phyloP scores from a whole-genome alignment of 495 filamentous ascomycete genomes.

The Penicillium robsamsonii region DNA sequence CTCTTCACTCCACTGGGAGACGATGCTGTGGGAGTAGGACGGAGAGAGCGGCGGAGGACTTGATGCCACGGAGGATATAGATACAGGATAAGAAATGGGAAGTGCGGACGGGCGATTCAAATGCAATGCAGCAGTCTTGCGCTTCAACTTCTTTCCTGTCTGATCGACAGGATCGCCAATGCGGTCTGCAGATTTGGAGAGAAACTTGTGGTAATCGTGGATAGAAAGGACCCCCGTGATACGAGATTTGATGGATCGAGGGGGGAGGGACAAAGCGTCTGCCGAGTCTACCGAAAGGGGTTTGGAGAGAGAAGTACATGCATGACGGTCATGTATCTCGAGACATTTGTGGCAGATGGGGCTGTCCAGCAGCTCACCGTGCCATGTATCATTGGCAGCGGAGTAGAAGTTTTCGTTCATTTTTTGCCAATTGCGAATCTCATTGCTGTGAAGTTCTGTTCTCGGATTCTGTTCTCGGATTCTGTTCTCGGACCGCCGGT shows the following conservation, averaged over 20 bases:
- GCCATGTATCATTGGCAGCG: constrained; percentile 15
- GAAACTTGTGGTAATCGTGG: constrained; percentile 37
- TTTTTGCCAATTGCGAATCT: neutral
- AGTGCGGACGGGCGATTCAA: constrained; percentile 29
- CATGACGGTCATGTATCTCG: constrained; percentile 17
- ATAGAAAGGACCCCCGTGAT: constrained; percentile 31
- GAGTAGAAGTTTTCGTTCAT: constrained; percentile 17
- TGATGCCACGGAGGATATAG: constrained; percentile 36
- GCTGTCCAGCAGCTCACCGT: constrained; percentile 24
- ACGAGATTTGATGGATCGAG: constrained; percentile 24
- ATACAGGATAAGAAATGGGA: constrained; percentile 25
- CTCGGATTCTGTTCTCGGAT: too few relatives aligned
- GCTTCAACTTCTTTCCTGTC: constrained; percentile 32
- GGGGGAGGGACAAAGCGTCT: constrained; percentile 23
- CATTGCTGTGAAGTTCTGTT: constrained; percentile 1
- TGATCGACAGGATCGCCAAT: constrained; percentile 29
- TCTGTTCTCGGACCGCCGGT: neutral
- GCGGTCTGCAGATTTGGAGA: constrained; percentile 30
- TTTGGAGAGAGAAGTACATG: constrained; percentile 18
- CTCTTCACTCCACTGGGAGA: constrained; percentile 36
- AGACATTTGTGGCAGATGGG: constrained; percentile 21
- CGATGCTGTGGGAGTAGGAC: constrained; percentile 41
- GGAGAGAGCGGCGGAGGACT: constrained; percentile 46
- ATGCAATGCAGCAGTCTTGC: constrained; percentile 38
- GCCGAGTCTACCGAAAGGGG: constrained; percentile 20